phyloP scores from a whole-genome alignment of 2,329 filamentous ascomycete genomes.

The Macroventuria anomochaeta region DNA sequence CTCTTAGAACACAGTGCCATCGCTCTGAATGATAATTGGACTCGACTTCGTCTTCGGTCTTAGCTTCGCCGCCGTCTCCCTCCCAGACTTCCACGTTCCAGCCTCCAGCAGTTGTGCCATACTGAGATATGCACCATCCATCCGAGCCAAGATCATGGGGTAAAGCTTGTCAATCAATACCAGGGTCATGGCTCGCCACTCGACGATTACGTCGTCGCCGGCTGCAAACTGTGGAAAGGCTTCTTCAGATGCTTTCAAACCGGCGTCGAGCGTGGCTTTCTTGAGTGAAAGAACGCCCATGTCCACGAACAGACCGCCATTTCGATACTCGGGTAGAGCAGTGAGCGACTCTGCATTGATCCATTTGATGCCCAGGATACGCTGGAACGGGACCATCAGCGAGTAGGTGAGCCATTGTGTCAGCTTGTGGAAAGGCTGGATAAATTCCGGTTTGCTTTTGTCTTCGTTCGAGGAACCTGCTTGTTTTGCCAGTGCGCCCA shows the following conservation, averaged over 20 bases:
- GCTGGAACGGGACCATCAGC: conserved; percentile 88
- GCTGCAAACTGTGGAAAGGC: conserved; percentile 73
- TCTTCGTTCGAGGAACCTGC: conserved; percentile 52
- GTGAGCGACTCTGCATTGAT: conserved; percentile 84
- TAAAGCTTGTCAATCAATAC: conserved; percentile 74
- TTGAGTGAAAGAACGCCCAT: conserved; percentile 81
- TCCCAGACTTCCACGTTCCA: conserved; percentile 81
- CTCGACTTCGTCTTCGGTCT: conserved; percentile 37
- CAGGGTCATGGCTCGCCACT: conserved; percentile 76
- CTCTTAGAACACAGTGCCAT: conserved; percentile 36
- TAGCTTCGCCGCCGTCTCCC: conserved; percentile 33
- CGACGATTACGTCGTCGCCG: conserved; percentile 77
- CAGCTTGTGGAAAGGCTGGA: conserved; percentile 88
- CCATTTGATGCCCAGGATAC: conserved; percentile 79
- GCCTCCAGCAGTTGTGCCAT: conserved; percentile 90
- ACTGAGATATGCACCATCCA: conserved; percentile 71
- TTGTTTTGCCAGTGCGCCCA: conserved; percentile 74
- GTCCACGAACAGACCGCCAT: conserved; percentile 87
- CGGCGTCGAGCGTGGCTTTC: conserved; percentile 68
- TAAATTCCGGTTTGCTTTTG: conserved; percentile 68
- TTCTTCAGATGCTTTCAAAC: conserved; percentile 70
- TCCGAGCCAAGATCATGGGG: conserved; percentile 70
- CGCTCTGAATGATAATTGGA: conserved; percentile 40
- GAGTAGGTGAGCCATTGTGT: conserved; percentile 96
- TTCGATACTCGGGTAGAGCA: conserved; percentile 89